Base-by-base conservation (phyloP, 129 eudicot species). In the Helianthus tuberosus region DNA sequence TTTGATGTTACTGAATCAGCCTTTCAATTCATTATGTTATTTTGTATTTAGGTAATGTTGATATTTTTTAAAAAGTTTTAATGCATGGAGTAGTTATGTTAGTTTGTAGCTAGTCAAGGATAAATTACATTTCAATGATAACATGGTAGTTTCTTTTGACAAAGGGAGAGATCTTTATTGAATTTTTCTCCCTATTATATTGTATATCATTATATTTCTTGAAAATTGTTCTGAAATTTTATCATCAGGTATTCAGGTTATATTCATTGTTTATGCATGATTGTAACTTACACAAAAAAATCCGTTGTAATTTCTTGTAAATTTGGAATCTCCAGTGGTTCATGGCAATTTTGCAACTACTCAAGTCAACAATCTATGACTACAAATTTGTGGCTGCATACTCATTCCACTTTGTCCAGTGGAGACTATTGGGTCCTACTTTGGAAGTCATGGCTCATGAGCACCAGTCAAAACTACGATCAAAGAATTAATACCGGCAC, bases 371-470 rank as follows among this genome's bases (percentile, higher is more conserved):
- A 79, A 79, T 72, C 14, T 29, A 55, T 36, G 54, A 72, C 74
- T 12, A 65, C 32, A 52, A 5, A 71, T 36, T 62, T 51, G 76
- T 61, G 77, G 74, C 83, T 79, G 74, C 46, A 12, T 79, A 62
- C 65, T 64, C 29, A 5, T 72, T 79, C 78, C 63, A 79, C 83
- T 64, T 64, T 47, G 78, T n/a, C 61, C 73, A 54, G 62, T 72
- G 43, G 77, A 64, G 63, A 64, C 78, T 72, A 39, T 65, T 71
- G 75, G 75, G 69, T 50, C 75, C 69, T 68, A 77, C 70, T 60
- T 68, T 69, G 64, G 13, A 43, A 17, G 39, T 72, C 77, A 53
- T 57, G 52, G 57, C n/a, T 20, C n/a, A n/a, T n/a, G n/a, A n/a
- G n/a, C 60, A 79, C 46, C 32, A 53, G 50, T 72, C 83, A 65